Evolutionary conservation across 2,329 filamentous ascomycete species (phyloP), one percentile per base, ranked within the genome.

Genomic region (Dactylonectria macrodidyma): DNA sequence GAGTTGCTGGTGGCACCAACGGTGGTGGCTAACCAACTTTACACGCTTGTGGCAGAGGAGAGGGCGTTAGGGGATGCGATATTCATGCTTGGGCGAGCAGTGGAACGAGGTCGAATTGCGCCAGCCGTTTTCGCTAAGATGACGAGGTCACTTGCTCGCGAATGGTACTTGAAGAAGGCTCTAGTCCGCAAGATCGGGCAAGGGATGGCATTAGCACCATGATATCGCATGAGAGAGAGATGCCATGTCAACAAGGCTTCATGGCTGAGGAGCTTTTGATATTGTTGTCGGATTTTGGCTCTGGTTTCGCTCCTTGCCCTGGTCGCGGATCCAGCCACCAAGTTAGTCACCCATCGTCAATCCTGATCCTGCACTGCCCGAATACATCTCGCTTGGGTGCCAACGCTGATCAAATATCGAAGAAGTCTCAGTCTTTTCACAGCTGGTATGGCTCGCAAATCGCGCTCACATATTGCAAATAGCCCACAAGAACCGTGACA

Each of bases 1-100:
- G 95, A 97, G 67, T 87, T 98, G 38, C 86, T 99, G 3, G 94
- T 98, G n/a, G 94, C 95, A 3, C 95, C 95, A 1, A 98, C 94
- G 0, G 92, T 98, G 1, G 96, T 98, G 5, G 94, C 93, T 0
- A 95, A 95, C 72, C 96, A 99, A 84, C 84, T 99, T 24, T 99
- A 98, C 81, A 91, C 91, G 55, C 85, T 97, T 2, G 93, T 95
- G 33, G 94, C 95, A 1, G 96, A 99, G 78, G 95, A 98, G 82
- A 88, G 92, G 72, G 95, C 93, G 3, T 88, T 97, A 55, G 92
- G 92, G 36, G 95, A 98, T 78, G 93, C 94, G 3, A 90, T 98
- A 70, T 97, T 96, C 77, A 91, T 95, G 69, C 84, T 97, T 14
- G 92, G 92, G 1, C 85, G 91, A 63, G 93, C 91, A 1, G 87